Conservation (phyloP, 2,329 filamentous ascomycete genomes). For the Paracoccidioides brasiliensis region DNA sequence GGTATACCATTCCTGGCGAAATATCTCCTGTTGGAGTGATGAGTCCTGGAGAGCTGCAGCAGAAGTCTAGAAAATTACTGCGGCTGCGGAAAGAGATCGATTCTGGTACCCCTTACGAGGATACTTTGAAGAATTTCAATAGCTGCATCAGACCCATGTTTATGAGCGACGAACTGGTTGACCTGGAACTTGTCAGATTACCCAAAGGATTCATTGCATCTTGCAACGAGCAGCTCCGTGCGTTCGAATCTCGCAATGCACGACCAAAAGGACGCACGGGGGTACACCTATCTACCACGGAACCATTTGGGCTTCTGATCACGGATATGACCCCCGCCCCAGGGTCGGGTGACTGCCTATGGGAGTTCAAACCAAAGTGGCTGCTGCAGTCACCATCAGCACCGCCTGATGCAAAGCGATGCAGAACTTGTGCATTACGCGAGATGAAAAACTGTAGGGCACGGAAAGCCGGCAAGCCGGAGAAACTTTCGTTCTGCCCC, state of each 20-base stretch:
- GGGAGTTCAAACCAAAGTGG: constrained; percentile 82
- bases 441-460: constrained; percentile 34
- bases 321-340: constrained; percentile 53
- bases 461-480: constrained; percentile 17
- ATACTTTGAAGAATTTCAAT: constrained; percentile 30
- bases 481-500: constrained; percentile 44
- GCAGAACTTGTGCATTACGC: constrained; percentile 58
- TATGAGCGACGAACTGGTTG: constrained; percentile 39
- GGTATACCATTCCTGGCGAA: constrained; percentile 34
- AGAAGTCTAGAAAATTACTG: constrained; percentile 37
- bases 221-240: constrained; percentile 43
- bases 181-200: constrained; percentile 42
- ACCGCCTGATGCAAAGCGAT: constrained; percentile 48
- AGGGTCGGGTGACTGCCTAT: constrained; percentile 28
- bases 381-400: constrained; percentile 62
- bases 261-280: constrained; percentile 39
- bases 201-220: constrained; percentile 30
- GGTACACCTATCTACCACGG: constrained; percentile 41
- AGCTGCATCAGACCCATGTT: constrained; percentile 43
- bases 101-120: constrained; percentile 40
- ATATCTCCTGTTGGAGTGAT: constrained; percentile 13
- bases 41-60: constrained; percentile 15
- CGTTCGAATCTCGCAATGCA: constrained; percentile 31
- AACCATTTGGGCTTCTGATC: constrained; percentile 53
- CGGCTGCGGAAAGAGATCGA: constrained; percentile 47